phyloP scores from a whole-genome alignment of 768 basidiomycete species.

The Psilocybe sp. region DNA sequence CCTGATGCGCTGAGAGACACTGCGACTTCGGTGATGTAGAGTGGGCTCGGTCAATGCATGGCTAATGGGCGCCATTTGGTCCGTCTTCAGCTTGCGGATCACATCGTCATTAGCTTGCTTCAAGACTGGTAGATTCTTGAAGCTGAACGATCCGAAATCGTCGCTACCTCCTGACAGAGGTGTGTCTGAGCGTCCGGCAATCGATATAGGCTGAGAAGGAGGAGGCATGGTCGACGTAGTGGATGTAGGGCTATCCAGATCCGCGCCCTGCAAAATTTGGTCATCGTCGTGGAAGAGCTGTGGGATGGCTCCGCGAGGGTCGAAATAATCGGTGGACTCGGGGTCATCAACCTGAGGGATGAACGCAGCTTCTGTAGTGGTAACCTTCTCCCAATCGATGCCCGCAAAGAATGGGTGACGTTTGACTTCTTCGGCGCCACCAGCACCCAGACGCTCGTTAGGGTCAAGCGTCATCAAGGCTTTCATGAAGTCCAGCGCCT shows the following conservation, averaged over 20 bases:
- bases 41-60: constrained; percentile 70
- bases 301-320: constrained; percentile 88
- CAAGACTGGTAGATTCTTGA: constrained; percentile 93
- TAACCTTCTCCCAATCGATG: constrained; percentile 93
- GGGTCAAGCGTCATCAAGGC: constrained; percentile 82
- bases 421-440: constrained; percentile 92
- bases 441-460: constrained; percentile 72
- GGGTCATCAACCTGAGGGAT: constrained; percentile 94
- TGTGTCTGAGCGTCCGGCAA: constrained; percentile 33
- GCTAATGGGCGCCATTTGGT: constrained; percentile 76
- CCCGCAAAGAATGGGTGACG: constrained; percentile 85
- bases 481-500: constrained; percentile 89
- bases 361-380: constrained; percentile 86
- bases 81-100: constrained; percentile 91
- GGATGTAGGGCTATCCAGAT: constrained; percentile 44
- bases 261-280: constrained; percentile 46
- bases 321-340: constrained; percentile 99
- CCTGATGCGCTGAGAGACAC: constrained; percentile 79
- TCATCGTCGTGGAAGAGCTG: constrained; percentile 94
- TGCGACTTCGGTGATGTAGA: constrained; percentile 67
- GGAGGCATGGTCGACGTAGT: constrained; percentile 39
- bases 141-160: constrained; percentile 97
- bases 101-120: constrained; percentile 99
- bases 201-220: constrained; percentile 39
- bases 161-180: constrained; percentile 63